Conservation (phyloP, 2,329 filamentous ascomycete species). For the Amesomyces nigricolor region DNA sequence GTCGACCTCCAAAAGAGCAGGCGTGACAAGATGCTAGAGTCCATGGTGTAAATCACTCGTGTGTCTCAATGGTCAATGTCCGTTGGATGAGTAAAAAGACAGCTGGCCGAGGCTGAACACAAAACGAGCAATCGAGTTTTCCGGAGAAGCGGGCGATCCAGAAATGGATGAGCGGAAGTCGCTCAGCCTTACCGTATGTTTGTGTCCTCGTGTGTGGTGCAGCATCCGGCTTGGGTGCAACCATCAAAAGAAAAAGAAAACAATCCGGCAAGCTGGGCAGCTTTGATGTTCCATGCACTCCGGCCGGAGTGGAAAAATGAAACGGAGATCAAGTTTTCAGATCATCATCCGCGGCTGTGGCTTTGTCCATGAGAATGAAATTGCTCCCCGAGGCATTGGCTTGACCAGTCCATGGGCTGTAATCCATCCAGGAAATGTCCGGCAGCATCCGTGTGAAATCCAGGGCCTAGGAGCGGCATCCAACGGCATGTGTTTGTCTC, state of each 20-base stretch:
- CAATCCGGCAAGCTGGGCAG: not conserved
- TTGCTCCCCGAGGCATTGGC: not conserved
- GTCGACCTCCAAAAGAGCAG: too few relatives aligned
- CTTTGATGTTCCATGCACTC: not conserved
- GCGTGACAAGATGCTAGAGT: too few relatives aligned
- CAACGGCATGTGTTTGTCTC: not conserved
- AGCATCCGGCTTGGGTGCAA: not conserved
- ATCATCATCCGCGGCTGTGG: not conserved
- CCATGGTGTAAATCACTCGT: not conserved
- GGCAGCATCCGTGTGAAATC: conserved; percentile 1
- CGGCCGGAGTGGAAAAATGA: not conserved
- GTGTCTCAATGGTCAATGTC: not conserved
- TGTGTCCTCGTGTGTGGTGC: not conserved
- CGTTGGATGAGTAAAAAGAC: not conserved
- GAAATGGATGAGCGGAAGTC: not conserved
- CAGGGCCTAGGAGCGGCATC: not conserved
- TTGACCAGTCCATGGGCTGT: conserved; percentile 3
- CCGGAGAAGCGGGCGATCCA: not conserved
- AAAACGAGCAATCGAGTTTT: not conserved
- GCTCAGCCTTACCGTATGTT: conserved; percentile 13
- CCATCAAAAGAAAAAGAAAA: not conserved
- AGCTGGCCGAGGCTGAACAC: not conserved
- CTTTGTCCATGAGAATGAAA: not conserved
- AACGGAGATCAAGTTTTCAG: not conserved
- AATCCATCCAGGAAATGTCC: conserved; percentile 9